phyloP scores from a whole-genome alignment of 2,329 filamentous ascomycete genomes.

The Exophiala viscosa region DNA sequence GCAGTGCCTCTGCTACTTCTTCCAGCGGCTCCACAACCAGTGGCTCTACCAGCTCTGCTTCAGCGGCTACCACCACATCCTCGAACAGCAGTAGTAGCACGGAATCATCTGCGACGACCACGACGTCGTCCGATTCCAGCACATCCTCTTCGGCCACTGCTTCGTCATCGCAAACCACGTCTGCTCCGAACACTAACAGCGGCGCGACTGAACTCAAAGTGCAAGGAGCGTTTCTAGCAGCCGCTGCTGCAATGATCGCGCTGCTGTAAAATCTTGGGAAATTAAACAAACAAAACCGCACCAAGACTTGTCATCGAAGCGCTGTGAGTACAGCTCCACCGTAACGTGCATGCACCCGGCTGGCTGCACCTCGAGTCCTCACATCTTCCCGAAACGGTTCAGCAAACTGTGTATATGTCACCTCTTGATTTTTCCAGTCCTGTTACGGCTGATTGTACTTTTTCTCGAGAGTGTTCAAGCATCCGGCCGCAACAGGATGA shows the following conservation, averaged over 20 bases:
- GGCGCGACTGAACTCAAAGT: slow-evolving; percentile 33
- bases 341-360: too few species aligned
- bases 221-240: slow-evolving; percentile 36
- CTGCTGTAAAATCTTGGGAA: slow-evolving; percentile 32
- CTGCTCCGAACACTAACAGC: slow-evolving; percentile 32
- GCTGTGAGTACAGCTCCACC: too few species aligned
- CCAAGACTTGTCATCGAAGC: neutral
- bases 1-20: slow-evolving; percentile 26
- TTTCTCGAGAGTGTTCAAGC: too few species aligned
- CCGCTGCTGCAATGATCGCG: slow-evolving; percentile 35
- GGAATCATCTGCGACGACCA: slow-evolving; percentile 27
- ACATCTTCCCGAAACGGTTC: neutral
- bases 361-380: neutral
- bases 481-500: too few species aligned
- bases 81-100: slow-evolving; percentile 29
- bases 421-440: too few species aligned
- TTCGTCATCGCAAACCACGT: slow-evolving; percentile 30
- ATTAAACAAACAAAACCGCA: neutral
- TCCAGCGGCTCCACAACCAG: slow-evolving; percentile 28
- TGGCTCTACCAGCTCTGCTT: slow-evolving; percentile 7
- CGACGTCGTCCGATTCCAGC: slow-evolving; percentile 12
- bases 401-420: too few species aligned
- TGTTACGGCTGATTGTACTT: too few species aligned
- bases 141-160: slow-evolving; percentile 14
- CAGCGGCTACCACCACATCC: slow-evolving; percentile 19